Evolutionary conservation across 441 rosid species (phyloP).

Genomic region (Dalechampia spathulata): DNA sequence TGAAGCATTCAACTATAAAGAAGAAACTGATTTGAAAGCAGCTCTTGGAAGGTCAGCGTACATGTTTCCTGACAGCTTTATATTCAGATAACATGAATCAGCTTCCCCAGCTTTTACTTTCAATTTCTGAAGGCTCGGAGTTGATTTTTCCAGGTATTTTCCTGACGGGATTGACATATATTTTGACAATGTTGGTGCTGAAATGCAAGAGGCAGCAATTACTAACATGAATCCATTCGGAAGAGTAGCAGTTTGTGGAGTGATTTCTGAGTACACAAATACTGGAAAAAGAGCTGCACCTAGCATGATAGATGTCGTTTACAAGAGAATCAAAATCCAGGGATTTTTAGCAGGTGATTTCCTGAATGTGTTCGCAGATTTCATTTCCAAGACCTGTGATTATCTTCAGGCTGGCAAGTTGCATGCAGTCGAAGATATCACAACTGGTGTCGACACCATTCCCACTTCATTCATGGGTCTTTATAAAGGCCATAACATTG

Average conservation of each 20-base stretch:
- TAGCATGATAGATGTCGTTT: slow-evolving; percentile 30
- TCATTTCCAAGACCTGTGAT: slow-evolving; percentile 29
- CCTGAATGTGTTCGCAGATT: slow-evolving; percentile 24
- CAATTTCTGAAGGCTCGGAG: too few relatives aligned
- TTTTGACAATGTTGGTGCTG: slow-evolving; percentile 76
- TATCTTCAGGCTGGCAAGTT: slow-evolving; percentile 25
- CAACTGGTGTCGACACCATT: slow-evolving; percentile 38
- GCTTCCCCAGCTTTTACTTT: background rate
- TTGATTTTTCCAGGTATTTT: slow-evolving; percentile 34
- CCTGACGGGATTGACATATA: slow-evolving; percentile 70
- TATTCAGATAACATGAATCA: background rate
- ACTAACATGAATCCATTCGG: slow-evolving; percentile 52
- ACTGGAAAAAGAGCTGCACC: slow-evolving; percentile 34
- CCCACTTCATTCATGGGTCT: slow-evolving; percentile 41
- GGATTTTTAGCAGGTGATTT: slow-evolving; percentile 40
- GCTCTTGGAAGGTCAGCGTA: slow-evolving; percentile 41
- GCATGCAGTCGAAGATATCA: slow-evolving; percentile 32
- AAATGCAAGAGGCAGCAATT: slow-evolving; percentile 65
- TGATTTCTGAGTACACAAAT: slow-evolving; percentile 40
- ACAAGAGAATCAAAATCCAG: slow-evolving; percentile 45
- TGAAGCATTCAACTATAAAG: slow-evolving; percentile 69
- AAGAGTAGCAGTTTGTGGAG: slow-evolving; percentile 48
- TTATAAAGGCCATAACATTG: slow-evolving; percentile 35
- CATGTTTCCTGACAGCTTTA: too few relatives aligned
- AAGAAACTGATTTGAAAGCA: slow-evolving; percentile 41